These are phyloP conservation scores for Colletotrichum sublineola DNA, from an alignment of 2,329 filamentous ascomycete genomes.

Conservation along the genomic window DNA sequence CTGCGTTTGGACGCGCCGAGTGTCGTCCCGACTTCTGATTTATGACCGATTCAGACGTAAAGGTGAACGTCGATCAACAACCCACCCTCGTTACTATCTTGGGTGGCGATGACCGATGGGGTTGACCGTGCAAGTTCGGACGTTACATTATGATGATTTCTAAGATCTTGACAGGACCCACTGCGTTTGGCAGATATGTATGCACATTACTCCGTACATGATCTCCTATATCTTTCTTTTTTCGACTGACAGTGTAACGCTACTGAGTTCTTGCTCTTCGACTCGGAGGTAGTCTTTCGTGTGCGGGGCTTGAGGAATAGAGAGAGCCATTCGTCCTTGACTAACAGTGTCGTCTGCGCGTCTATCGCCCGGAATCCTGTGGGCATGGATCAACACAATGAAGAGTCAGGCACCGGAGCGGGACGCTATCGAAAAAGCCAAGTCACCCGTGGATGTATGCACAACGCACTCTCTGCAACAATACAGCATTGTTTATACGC, in stretches of 20 bases:
- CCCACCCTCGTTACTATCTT: slow-evolving; percentile 15
- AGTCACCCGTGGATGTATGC: neutral
- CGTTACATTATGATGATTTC: neutral
- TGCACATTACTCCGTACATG: neutral
- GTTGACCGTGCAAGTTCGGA: slow-evolving; percentile 11
- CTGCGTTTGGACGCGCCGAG: neutral
- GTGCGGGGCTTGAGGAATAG: neutral
- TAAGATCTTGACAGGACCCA: neutral
- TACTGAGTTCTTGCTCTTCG: neutral
- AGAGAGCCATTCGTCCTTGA: neutral
- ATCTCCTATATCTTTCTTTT: neutral
- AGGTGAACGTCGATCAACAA: slow-evolving; percentile 22
- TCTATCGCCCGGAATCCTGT: neutral
- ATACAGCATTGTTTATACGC: slow-evolving; percentile 11
- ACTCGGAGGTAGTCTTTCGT: neutral
- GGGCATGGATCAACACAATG: slow-evolving; percentile 7
- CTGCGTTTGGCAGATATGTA: neutral
- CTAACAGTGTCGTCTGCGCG: neutral
- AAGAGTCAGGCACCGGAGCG: neutral
- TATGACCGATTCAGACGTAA: slow-evolving; percentile 25
- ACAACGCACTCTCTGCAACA: neutral
- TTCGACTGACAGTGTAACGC: slow-evolving; percentile 11
- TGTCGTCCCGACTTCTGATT: slow-evolving; percentile 1
- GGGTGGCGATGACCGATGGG: slow-evolving; percentile 2
- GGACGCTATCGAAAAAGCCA: neutral